These are phyloP conservation scores for Microbotryomycetes sp. DNA, from an alignment of 1,284 basidiomycete genomes.

Conservation along the genomic window DNA sequence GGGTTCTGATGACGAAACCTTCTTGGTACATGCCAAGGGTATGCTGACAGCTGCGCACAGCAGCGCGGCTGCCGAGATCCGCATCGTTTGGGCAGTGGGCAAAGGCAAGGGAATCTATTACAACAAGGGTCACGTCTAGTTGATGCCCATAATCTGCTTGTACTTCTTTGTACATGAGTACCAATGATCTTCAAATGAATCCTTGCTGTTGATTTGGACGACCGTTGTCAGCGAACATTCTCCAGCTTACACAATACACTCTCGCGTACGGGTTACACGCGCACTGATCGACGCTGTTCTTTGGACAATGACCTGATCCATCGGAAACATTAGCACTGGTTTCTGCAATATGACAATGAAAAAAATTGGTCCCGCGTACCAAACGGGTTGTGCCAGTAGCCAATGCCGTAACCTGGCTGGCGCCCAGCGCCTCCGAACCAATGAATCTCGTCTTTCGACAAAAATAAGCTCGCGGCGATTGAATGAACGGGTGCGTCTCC, in stretches of 20 bases:
- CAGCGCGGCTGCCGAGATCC: background rate
- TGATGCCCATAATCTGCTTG: background rate
- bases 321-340: no score
- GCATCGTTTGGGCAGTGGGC: background rate
- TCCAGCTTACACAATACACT: conserved; percentile 7
- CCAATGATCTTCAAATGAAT: conserved; percentile 12
- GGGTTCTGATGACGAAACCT: background rate
- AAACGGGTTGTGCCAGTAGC: conserved; percentile 59
- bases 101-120: background rate
- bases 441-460: conserved; percentile 2
- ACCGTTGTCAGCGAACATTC: background rate
- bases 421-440: background rate
- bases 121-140: background rate
- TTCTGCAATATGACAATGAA: no score
- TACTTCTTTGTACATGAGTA: conserved; percentile 16
- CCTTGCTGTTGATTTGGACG: background rate
- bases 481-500: conserved; percentile 71
- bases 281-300: conserved; percentile 53
- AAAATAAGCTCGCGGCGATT: conserved; percentile 67
- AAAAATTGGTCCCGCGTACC: no score
- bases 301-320: conserved; percentile 63
- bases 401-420: conserved; percentile 38
- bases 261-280: conserved; percentile 34
- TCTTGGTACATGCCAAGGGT: background rate
- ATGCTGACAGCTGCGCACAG: background rate